phyloP scores from a whole-genome alignment of 192 early-diverging fungal species.

The Coemansia sp. region DNA sequence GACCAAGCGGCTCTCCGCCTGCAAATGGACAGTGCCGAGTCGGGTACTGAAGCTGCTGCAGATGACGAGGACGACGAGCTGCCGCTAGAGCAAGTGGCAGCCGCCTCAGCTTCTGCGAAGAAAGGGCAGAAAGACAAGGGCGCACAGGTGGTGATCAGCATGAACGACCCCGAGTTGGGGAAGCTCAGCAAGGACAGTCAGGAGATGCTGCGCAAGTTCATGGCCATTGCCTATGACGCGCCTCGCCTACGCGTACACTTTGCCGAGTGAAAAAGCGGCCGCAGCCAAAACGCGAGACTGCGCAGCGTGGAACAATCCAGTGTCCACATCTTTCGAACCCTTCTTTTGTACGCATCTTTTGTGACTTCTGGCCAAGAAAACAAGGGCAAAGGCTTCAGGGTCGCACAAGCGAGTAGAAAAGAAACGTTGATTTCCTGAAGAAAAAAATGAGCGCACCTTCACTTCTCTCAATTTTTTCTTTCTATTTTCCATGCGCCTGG shows the following conservation, averaged over 20 bases:
- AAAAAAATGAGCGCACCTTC: neutral
- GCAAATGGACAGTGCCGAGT: neutral
- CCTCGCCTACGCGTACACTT: slow-evolving; percentile 19
- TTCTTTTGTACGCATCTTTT: neutral
- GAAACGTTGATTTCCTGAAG: neutral
- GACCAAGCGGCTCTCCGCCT: neutral
- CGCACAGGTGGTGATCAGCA: slow-evolving; percentile 31
- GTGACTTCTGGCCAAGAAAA: neutral
- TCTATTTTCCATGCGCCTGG: slow-evolving; percentile 5
- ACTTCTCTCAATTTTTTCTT: neutral
- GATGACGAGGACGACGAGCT: slow-evolving; percentile 9
- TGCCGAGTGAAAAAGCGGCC: neutral
- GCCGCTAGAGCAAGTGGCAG: slow-evolving; percentile 5
- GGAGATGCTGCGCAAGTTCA: slow-evolving; percentile 26
- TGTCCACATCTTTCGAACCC: neutral
- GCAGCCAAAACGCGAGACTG: neutral
- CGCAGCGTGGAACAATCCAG: slow-evolving; percentile 8
- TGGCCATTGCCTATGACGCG: slow-evolving; percentile 31
- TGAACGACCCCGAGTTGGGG: slow-evolving; percentile 27
- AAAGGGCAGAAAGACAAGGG: neutral
- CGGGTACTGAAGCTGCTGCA: neutral
- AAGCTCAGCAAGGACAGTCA: slow-evolving; percentile 1
- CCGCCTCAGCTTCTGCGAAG: neutral
- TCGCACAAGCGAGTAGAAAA: neutral
- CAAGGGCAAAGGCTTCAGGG: neutral